A percentile compares a stretch with the other conserved stretches of the same genome.
These are phyloP conservation scores for Priceomyces melissophilus DNA, from an alignment of 805 yeast genomes.

Conservation along the genomic window DNA sequence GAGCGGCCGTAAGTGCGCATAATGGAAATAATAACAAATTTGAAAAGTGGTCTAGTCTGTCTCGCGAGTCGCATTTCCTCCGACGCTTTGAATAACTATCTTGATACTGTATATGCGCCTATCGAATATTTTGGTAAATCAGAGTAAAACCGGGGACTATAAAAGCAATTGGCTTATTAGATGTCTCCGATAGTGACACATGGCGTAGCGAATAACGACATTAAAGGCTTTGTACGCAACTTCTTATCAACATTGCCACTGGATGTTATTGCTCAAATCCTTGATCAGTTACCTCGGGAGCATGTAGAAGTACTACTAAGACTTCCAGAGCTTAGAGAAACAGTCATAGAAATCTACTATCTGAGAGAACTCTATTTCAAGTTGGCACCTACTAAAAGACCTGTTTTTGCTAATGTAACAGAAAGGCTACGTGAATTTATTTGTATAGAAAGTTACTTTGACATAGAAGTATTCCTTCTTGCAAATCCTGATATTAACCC, in stretches of 20 bases:
- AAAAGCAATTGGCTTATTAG: no score
- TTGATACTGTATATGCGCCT: no score
- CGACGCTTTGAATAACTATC: no score
- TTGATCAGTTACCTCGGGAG: conserved; percentile 16
- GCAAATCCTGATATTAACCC: conserved; percentile 29
- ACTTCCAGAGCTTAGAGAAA: conserved; percentile 15
- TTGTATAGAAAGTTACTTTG: conserved; percentile 23
- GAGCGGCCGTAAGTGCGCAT: no score
- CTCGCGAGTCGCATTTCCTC: no score
- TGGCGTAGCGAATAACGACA: not conserved
- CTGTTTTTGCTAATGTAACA: conserved; percentile 7
- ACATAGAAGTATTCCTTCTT: conserved; percentile 29
- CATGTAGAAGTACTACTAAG: conserved; percentile 23
- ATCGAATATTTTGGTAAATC: no score
- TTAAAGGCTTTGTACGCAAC: conserved; percentile 3
- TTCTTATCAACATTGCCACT: conserved; percentile 13
- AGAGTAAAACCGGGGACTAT: no score
- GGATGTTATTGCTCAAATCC: conserved; percentile 17
- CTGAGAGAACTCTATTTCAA: conserved; percentile 31
- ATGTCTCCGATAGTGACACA: no score
- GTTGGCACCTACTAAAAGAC: conserved; percentile 27
- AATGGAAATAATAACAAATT: no score
- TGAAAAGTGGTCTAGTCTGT: no score
- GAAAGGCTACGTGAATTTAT: conserved; percentile 4
- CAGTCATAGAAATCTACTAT: conserved; percentile 25